Percentiles rank a stretch among this genome's conserved stretches.
These are phyloP conservation scores for Solanum chaucha DNA, from an alignment of 257 asterid genomes.

Conservation along the genomic window DNA sequence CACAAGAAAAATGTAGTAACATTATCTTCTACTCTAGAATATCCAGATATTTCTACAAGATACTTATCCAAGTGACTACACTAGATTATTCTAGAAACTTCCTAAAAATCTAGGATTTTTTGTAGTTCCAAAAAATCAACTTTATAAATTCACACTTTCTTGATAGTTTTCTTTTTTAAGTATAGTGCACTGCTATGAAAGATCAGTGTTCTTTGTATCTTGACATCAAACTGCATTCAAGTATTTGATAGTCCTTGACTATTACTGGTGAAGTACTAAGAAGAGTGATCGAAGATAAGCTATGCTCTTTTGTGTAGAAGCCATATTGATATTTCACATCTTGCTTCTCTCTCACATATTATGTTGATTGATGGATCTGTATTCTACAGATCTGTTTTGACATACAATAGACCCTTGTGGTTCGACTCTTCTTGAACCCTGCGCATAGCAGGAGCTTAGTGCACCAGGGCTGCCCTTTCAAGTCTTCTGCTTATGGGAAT, in stretches of 20 bases:
- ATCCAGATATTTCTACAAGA: too few relatives aligned
- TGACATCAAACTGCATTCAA: background rate
- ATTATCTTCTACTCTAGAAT: too few relatives aligned
- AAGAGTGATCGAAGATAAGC: background rate
- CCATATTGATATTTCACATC: background rate
- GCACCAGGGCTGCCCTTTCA: background rate
- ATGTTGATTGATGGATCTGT: background rate
- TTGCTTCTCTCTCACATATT: background rate
- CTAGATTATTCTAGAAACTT: too few relatives aligned
- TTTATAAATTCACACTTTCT: too few relatives aligned
- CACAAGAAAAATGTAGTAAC: too few relatives aligned
- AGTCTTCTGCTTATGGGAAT: background rate
- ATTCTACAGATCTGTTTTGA: background rate
- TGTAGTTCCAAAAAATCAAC: too few relatives aligned
- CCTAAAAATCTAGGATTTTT: too few relatives aligned
- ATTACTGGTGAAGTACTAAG: background rate
- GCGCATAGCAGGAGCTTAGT: too few relatives aligned
- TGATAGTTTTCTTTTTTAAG: background rate
- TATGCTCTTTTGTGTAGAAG: background rate
- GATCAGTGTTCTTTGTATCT: background rate
- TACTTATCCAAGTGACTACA: too few relatives aligned
- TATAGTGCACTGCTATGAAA: background rate
- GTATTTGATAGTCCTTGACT: background rate
- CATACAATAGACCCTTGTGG: background rate
- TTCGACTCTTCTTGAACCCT: too few relatives aligned